phyloP scores from a whole-genome alignment of 1,139 yeast species.

The Blastobotrys indianensis region DNA sequence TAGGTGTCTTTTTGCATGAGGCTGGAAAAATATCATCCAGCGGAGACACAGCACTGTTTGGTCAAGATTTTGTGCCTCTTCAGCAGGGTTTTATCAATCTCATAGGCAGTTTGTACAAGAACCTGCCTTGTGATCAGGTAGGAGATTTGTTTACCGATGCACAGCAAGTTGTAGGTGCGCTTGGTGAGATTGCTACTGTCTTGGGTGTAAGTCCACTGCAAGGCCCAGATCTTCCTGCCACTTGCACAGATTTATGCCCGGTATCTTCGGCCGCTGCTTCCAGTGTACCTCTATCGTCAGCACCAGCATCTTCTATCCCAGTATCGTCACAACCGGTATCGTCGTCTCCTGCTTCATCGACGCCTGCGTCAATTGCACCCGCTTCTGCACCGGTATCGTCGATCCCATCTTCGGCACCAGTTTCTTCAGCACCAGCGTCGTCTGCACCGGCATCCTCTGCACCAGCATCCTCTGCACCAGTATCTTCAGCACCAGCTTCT shows the following conservation, averaged over 20 bases:
- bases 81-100: too few species aligned
- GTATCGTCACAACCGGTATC: constrained; percentile 3
- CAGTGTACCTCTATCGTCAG: constrained; percentile 1
- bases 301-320: constrained; percentile 6
- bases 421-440: constrained; percentile 1
- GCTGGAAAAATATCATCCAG: too few species aligned
- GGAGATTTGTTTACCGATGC: too few species aligned
- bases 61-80: too few species aligned
- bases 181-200: too few species aligned
- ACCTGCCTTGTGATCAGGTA: too few species aligned
- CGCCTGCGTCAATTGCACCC: constrained; percentile 4
- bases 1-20: too few species aligned
- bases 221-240: too few species aligned
- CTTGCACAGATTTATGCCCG: not conserved
- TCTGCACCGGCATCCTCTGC: constrained; percentile 3
- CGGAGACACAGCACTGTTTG: too few species aligned
- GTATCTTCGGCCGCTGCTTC: not conserved
- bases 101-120: too few species aligned
- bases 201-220: too few species aligned
- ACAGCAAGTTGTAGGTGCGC: too few species aligned
- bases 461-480: constrained; percentile 1
- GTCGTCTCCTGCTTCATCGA: not conserved
- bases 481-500: not conserved
- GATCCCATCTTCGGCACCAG: constrained; percentile 2
- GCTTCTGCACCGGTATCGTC: constrained; percentile 3